Conservation (phyloP, 805 yeast genomes). For the Schizosaccharomyces octosporus region DNA sequence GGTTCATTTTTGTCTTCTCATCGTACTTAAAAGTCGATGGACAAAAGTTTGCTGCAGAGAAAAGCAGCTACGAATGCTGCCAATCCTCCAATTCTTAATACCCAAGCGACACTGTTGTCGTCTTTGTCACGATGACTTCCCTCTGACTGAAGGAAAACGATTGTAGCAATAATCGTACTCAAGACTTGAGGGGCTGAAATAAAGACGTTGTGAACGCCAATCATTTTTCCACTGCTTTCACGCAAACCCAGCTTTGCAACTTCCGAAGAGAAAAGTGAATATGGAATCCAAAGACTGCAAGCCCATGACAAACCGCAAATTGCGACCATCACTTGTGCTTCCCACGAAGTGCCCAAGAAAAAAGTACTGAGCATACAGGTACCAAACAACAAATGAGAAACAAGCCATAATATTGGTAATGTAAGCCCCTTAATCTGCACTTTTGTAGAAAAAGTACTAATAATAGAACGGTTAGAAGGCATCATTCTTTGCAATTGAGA, state of each 20-base stretch:
- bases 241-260: slow-evolving; percentile 25
- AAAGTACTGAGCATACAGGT: slow-evolving; percentile 25
- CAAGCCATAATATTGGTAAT: slow-evolving; percentile 20
- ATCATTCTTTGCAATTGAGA: neutral
- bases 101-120: slow-evolving; percentile 29
- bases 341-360: slow-evolving; percentile 17
- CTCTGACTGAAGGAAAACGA: slow-evolving; percentile 21
- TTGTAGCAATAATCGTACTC: slow-evolving; percentile 24
- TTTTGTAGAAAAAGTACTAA: slow-evolving; percentile 2
- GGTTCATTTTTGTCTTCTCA: neutral
- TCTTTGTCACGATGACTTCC: slow-evolving; percentile 7
- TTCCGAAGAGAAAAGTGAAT: slow-evolving; percentile 34
- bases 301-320: slow-evolving; percentile 43
- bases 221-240: slow-evolving; percentile 30
- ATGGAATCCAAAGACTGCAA: slow-evolving; percentile 41
- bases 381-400: slow-evolving; percentile 27
- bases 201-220: slow-evolving; percentile 34
- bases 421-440: slow-evolving; percentile 5
- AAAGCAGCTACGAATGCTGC: slow-evolving; percentile 23
- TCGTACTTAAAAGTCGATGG: neutral
- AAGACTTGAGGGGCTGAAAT: slow-evolving; percentile 30
- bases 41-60: neutral
- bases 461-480: neutral
- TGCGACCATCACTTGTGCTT: slow-evolving; percentile 26
- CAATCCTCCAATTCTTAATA: slow-evolving; percentile 30